Base-by-base conservation (phyloP, 2,329 filamentous ascomycete species). In the Colletotrichum gloeosporioides region DNA sequence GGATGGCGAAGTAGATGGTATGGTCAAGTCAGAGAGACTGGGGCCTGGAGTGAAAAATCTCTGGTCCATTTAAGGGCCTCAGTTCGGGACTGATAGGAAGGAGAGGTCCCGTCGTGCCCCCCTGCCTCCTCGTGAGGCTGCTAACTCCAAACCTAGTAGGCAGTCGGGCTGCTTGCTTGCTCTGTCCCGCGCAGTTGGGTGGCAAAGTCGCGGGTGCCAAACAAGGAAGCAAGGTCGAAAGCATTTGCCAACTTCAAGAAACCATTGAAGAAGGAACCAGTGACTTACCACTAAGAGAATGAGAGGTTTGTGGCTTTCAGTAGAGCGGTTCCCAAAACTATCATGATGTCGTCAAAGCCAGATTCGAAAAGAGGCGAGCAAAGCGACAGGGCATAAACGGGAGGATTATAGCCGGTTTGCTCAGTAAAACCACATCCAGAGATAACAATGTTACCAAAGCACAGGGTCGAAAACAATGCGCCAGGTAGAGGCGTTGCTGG, bases 221-320 rank as follows among this genome's bases (percentile, higher is more conserved):
- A 63, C 29, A 34, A 32, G n/a, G 59, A 63, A 63, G 29, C 12
- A 34, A 7, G 18, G 12, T 18, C 10, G 9, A 27, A 7, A 6
- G 8, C 15, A 22, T 12, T 8, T 25, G 18, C n/a, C 8, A 10
- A 16, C 13, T 34, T 12, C 22, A 6, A 31, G 7, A 8, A 12
- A 57, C 12, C 12, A 15, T 61, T 18, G 16, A 25, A 27, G 31
- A 10, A 39, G 59, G 8, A 62, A 53, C 61, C 16, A 76, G 61
- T 16, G 34, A 82, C 85, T 84, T 80, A 87, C 86, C 84, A 85
- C 84, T 87, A 87, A 81, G 81, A 85, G 77, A 82, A 83, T 81
- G 79, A 83, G 78, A 82, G 79, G 78, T 80, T 81, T 78, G 80
- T 78, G 79, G 80, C 77, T 78, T 81, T 80, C 76, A 79, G 76